These are phyloP conservation scores for Diaporthe caulivora DNA, from an alignment of 2,329 filamentous ascomycete species.

Conservation along the genomic window DNA sequence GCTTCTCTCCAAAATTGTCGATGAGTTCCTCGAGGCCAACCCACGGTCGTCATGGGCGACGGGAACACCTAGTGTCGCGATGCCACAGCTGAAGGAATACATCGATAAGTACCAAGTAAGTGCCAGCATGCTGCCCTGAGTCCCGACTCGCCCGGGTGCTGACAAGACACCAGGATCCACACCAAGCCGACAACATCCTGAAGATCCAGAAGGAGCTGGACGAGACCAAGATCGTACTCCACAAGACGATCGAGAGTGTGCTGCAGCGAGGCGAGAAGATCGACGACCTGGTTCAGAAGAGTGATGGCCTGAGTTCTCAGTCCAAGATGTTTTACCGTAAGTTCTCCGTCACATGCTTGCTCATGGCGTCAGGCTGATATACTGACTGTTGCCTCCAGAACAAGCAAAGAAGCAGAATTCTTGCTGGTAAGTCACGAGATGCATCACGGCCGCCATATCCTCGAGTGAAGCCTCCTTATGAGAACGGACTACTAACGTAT, in stretches of 20 bases:
- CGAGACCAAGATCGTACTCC: slow-evolving; percentile 93
- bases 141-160: background rate
- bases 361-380: background rate
- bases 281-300: slow-evolving; percentile 93
- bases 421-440: slow-evolving; percentile 64
- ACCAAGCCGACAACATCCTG: slow-evolving; percentile 90
- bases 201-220: slow-evolving; percentile 97
- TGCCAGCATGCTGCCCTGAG: too few relatives aligned
- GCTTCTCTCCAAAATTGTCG: slow-evolving; percentile 82
- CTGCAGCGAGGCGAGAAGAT: slow-evolving; percentile 96
- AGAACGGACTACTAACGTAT: background rate
- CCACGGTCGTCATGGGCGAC: slow-evolving; percentile 76
- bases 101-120: slow-evolving; percentile 66
- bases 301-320: slow-evolving; percentile 87
- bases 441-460: background rate
- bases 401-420: slow-evolving; percentile 86
- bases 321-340: slow-evolving; percentile 98
- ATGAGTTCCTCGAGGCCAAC: slow-evolving; percentile 86
- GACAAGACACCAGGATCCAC: slow-evolving; percentile 75
- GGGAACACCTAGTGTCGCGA: slow-evolving; percentile 65
- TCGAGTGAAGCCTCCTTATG: too few relatives aligned
- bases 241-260: slow-evolving; percentile 93
- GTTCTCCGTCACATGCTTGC: slow-evolving; percentile 44
- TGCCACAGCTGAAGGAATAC: slow-evolving; percentile 85
- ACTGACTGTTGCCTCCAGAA: slow-evolving; percentile 50